Percentiles rank a stretch among this genome's conserved stretches.
These are phyloP conservation scores for Lactarius pseudohatsudake DNA, from an alignment of 768 basidiomycete genomes.

Conservation along the genomic window DNA sequence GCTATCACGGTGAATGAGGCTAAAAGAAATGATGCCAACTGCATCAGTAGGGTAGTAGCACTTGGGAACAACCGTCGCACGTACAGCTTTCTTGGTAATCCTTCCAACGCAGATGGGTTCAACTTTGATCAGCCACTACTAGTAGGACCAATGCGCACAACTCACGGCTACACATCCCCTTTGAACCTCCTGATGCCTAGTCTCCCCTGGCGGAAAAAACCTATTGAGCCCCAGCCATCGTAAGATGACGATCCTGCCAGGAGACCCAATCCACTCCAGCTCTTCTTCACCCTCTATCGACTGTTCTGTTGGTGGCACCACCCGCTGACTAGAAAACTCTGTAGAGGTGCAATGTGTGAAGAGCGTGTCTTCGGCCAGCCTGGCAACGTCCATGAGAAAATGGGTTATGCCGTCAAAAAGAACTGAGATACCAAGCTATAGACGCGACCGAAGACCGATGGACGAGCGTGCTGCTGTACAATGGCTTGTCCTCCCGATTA, in stretches of 20 bases:
- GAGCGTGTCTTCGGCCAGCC: slow-evolving; percentile 36
- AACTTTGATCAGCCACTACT: neutral
- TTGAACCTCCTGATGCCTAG: slow-evolving; percentile 41
- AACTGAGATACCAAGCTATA: slow-evolving; percentile 52
- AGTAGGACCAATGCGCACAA: slow-evolving; percentile 9
- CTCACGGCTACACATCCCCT: slow-evolving; percentile 64
- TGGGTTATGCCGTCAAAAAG: neutral
- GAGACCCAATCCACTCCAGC: slow-evolving; percentile 22
- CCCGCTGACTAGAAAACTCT: slow-evolving; percentile 42
- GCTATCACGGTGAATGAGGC: slow-evolving; percentile 69
- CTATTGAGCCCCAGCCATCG: slow-evolving; percentile 65
- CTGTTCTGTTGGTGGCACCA: slow-evolving; percentile 31
- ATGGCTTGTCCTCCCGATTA: slow-evolving; percentile 68
- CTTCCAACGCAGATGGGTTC: slow-evolving; percentile 37
- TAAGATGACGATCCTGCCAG: slow-evolving; percentile 61
- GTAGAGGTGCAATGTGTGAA: slow-evolving; percentile 52
- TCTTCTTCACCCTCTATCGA: slow-evolving; percentile 27
- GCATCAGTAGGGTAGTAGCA: neutral
- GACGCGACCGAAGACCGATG: slow-evolving; percentile 67
- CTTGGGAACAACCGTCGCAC: slow-evolving; percentile 29
- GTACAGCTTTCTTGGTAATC: slow-evolving; percentile 77
- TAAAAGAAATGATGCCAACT: slow-evolving; percentile 32
- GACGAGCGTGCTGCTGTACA: slow-evolving; percentile 66
- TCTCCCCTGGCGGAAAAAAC: slow-evolving; percentile 55
- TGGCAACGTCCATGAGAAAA: slow-evolving; percentile 2